Evolutionary conservation across 2,329 filamentous ascomycete genomes (phyloP).

Genomic region (Onygenales sp.): DNA sequence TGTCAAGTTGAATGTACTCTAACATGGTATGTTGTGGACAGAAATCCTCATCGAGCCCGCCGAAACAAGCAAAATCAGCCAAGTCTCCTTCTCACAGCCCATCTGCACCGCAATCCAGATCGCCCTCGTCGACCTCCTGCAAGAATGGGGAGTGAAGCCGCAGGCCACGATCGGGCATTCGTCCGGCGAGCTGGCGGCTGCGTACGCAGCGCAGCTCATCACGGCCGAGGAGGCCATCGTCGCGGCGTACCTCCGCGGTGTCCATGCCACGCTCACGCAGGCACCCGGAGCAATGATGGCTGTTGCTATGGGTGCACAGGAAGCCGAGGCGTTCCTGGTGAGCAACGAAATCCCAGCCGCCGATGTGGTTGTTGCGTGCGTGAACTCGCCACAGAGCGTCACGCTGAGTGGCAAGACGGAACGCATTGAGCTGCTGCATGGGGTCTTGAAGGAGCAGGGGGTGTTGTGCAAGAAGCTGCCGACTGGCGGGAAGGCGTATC

Average conservation of each 20-base stretch:
- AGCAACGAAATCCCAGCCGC: conserved; percentile 12
- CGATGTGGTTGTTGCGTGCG: conserved; percentile 26
- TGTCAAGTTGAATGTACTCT: no score
- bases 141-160: conserved; percentile 8
- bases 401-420: conserved; percentile 26
- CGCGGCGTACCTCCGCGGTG: conserved; percentile 12
- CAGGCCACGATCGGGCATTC: conserved; percentile 12
- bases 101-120: conserved; percentile 16
- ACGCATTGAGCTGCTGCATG: conserved; percentile 17
- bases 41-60: no score
- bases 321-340: conserved; percentile 11
- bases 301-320: conserved; percentile 12
- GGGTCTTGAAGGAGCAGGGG: background rate
- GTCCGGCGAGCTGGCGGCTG: conserved; percentile 14
- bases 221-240: conserved; percentile 14
- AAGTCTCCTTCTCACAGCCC: conserved; percentile 2
- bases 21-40: no score
- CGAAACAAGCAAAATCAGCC: no score
- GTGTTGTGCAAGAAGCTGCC: conserved; percentile 13
- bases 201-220: conserved; percentile 14
- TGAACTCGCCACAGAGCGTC: conserved; percentile 28
- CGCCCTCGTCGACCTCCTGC: conserved; percentile 9
- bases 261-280: conserved; percentile 14
- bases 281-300: conserved; percentile 22
- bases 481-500: conserved; percentile 11